phyloP scores from a whole-genome alignment of 73 alveolate genomes.

The Paramecium primaurelia region DNA sequence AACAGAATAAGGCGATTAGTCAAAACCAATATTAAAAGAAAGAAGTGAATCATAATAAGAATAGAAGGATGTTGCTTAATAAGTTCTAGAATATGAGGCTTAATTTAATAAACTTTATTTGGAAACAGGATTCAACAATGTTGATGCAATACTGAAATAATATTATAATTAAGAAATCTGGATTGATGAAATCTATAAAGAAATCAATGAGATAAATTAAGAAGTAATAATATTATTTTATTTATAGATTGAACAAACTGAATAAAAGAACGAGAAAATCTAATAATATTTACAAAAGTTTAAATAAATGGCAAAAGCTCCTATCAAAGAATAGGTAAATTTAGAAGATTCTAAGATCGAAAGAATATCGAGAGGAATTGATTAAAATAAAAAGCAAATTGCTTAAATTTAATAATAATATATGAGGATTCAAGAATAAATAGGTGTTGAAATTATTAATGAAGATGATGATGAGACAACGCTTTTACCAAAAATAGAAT shows the following conservation, averaged over 20 bases:
- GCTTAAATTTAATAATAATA: background rate
- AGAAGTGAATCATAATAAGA: background rate
- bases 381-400: background rate
- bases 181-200: slow-evolving; percentile 5
- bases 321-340: background rate
- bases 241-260: background rate
- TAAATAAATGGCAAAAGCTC: slow-evolving; percentile 26
- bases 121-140: slow-evolving; percentile 28
- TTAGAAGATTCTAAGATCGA: background rate
- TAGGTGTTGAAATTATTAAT: slow-evolving; percentile 18
- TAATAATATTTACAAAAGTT: background rate
- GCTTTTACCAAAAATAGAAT: background rate
- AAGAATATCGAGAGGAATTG: background rate
- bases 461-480: slow-evolving; percentile 37
- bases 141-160: background rate
- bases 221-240: background rate
- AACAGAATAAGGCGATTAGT: slow-evolving; percentile 5
- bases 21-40: slow-evolving; percentile 16
- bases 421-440: background rate
- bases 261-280: background rate
- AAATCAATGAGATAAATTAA: slow-evolving; percentile 21
- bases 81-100: slow-evolving; percentile 13
- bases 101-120: background rate
- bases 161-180: background rate
- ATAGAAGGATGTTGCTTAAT: background rate